These are phyloP conservation scores for Fusarium oligoseptatum DNA, from an alignment of 2,329 filamentous ascomycete genomes.

Conservation along the genomic window DNA sequence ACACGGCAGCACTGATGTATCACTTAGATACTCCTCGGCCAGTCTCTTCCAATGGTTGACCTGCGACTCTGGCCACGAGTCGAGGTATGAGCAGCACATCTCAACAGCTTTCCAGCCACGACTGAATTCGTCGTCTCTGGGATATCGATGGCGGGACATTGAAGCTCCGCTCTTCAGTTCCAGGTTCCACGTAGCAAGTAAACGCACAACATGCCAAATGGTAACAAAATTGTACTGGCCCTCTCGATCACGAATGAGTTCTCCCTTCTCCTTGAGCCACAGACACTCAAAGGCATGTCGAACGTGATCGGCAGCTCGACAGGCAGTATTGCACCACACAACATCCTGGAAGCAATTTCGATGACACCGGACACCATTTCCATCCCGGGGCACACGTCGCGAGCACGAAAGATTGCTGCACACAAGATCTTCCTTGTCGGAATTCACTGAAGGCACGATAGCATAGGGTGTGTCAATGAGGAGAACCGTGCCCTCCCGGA, in stretches of 20 bases:
- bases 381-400: slow-evolving; percentile 28
- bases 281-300: slow-evolving; percentile 46
- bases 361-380: slow-evolving; percentile 29
- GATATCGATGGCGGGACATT: neutral
- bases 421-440: slow-evolving; percentile 32
- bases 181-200: slow-evolving; percentile 43
- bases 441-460: slow-evolving; percentile 44
- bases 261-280: slow-evolving; percentile 41
- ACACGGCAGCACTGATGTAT: slow-evolving; percentile 28
- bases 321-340: slow-evolving; percentile 45
- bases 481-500: slow-evolving; percentile 45
- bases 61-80: slow-evolving; percentile 47
- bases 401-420: slow-evolving; percentile 48
- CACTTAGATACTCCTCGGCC: slow-evolving; percentile 40
- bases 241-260: slow-evolving; percentile 33
- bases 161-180: slow-evolving; percentile 24
- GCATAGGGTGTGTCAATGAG: slow-evolving; percentile 47
- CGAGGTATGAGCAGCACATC: slow-evolving; percentile 46
- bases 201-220: slow-evolving; percentile 47
- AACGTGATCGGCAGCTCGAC: slow-evolving; percentile 32
- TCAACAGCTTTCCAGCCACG: slow-evolving; percentile 45
- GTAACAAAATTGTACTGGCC: slow-evolving; percentile 46
- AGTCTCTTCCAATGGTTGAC: slow-evolving; percentile 44
- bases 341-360: slow-evolving; percentile 41
- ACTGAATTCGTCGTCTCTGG: slow-evolving; percentile 36